Base-by-base conservation (phyloP, 2,329 filamentous ascomycete genomes). In the Fusarium burgessii region DNA sequence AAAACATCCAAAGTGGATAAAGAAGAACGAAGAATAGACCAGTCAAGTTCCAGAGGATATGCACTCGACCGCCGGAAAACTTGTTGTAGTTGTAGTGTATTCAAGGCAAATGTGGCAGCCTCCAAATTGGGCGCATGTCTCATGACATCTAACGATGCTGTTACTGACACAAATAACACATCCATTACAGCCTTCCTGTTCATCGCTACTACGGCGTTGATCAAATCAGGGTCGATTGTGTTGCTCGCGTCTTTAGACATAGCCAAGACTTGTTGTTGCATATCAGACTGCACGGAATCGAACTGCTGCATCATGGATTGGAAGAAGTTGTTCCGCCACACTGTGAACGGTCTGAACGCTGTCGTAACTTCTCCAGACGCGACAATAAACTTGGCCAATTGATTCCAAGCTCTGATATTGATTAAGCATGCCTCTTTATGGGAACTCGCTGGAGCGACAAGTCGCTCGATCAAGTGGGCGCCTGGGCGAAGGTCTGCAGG, bases 371-470 rank as follows among this genome's bases (percentile, higher is more conserved):
- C 80, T 12, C 82, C 82, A 0, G 80, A 82, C 1, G 85, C 82
- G 8, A 90, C 81, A 27, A 91, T 77, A 72, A 90, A 92, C 20
- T 85, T 84, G 3, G 89, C 85, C 32, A 92, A 80, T 70, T 91
- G 89, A 57, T 81, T 85, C 90, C 90, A 92, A 11, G 90, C 85
- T 50, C 87, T 84, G 18, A 92, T 75, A 65, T 88, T 91, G 70
- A 91, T 90, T 33, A 90, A 79, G 72, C 88, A 91, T 5, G 90
- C 90, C 76, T 91, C 88, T 71, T 89, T 90, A 76, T 92, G 90
- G 13, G 90, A 91, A 60, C 81, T 87, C 23, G 83, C 85, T 1
- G 89, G 87, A 20, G 82, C 77, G 6, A 92, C 88, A 4, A 92
- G 82, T 58, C 87, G 84, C 76, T 90, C 87, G 14, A 92, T 84